Evolutionary conservation across 345 rosid genomes (phyloP), one percentile per base, ranked within the genome.

Genomic region (Salix caprea): DNA sequence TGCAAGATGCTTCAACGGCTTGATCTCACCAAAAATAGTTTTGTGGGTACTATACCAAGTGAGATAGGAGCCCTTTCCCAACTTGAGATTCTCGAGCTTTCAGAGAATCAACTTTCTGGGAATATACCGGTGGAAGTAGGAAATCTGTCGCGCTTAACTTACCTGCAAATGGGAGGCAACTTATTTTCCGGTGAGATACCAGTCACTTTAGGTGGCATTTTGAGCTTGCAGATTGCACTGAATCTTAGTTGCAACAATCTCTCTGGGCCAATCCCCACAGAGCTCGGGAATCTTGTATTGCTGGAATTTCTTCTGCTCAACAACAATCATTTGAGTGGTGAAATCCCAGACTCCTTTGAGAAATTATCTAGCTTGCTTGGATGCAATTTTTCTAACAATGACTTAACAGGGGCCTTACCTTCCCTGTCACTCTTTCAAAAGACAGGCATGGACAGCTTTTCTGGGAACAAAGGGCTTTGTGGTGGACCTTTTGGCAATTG

Each of bases 81-180:
- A 70, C 81, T 94, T 84, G 99, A 94, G 92, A 92, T 91, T 76
- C 91, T 94, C 72, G 86, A 83, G 91, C 92, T 94, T 28, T 94
- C 99, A 2, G 90, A 90, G 7, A 94, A 93, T 72, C 74, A 81
- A 66, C 77, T 94, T 24, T 85, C 90, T 0, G 97, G 93, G 16
- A 23, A 28, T 44, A 82, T 94, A 69, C 97, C 97, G 0, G 67
- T 79, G 67, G 76, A 80, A 71, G 44, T 94, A 6, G 94, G 97
- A 75, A 91, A 87, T 19, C 85, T 94, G 64, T 73, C 84, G 32
- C 93, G 83, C 70, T 83, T 94, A 72, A 91, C 94, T 2, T 97
- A 88, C 78, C 74, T 94, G 70, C 97, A 94, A 85, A 89, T 94
- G 95, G 97, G 96, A 7, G 99, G 92, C 39, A 94, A 94, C 82